Evolutionary conservation across 768 basidiomycete species (phyloP).

Genomic region (Infundibulicybe gibba): DNA sequence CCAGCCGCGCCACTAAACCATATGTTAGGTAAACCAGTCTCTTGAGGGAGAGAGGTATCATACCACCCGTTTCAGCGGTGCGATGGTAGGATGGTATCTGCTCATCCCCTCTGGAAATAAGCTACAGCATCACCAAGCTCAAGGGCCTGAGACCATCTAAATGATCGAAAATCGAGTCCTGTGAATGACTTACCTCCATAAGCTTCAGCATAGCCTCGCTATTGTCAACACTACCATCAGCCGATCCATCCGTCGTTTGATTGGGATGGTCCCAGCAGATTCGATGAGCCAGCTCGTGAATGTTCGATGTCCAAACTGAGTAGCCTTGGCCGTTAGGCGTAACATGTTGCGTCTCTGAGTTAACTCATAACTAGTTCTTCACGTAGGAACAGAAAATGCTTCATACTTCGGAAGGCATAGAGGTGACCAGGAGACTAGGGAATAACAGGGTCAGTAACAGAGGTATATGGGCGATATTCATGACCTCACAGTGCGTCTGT

Average conservation of each 20-base stretch:
- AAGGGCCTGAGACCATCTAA: constrained; percentile 47
- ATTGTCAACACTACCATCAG: constrained; percentile 58
- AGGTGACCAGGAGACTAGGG: constrained; percentile 66
- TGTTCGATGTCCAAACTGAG: constrained; percentile 78
- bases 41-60: constrained; percentile 4
- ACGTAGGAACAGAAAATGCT: neutral
- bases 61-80: constrained; percentile 87
- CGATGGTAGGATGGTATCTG: constrained; percentile 82
- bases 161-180: neutral
- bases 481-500: constrained; percentile 77
- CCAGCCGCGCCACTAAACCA: constrained; percentile 69
- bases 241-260: constrained; percentile 72
- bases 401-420: constrained; percentile 65
- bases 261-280: constrained; percentile 81
- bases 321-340: constrained; percentile 84
- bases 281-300: constrained; percentile 92
- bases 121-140: constrained; percentile 73
- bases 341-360: constrained; percentile 71
- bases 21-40: neutral
- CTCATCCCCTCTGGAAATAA: constrained; percentile 87
- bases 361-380: neutral
- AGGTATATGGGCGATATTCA: neutral
- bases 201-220: constrained; percentile 63
- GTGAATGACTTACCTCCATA: constrained; percentile 45
- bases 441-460: constrained; percentile 3